Percentiles rank a stretch among this genome's conserved stretches.
These are phyloP conservation scores for Polygonum aviculare DNA, from an alignment of 148 eudicot species.

Conservation along the genomic window DNA sequence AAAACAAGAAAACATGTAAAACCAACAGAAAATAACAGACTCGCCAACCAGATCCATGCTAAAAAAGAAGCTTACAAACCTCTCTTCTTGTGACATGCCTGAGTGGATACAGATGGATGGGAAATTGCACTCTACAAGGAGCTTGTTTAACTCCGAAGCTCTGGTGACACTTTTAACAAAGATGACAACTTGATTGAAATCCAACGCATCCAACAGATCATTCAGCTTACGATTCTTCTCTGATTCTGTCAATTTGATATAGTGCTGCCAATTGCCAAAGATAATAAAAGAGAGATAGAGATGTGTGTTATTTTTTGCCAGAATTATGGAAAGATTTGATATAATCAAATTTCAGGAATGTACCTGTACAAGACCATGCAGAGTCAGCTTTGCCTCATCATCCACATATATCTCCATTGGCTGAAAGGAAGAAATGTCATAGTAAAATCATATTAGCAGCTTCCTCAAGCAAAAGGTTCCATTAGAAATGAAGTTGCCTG, in stretches of 20 bases:
- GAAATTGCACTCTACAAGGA: conserved; percentile 93
- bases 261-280: conserved; percentile 46
- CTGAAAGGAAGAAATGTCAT: conserved; percentile 80
- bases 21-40: background rate
- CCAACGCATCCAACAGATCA: conserved; percentile 94
- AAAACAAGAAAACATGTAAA: no score
- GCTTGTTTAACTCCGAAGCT: conserved; percentile 89
- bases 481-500: conserved; percentile 63
- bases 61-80: conserved; percentile 28
- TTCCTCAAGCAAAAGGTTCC: conserved; percentile 60
- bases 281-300: background rate
- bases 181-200: conserved; percentile 93
- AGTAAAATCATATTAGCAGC: conserved; percentile 68
- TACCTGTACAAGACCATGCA: conserved; percentile 99
- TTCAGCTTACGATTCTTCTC: conserved; percentile 96
- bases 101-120: conserved; percentile 98
- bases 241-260: conserved; percentile 76
- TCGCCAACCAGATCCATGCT: background rate
- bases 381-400: conserved; percentile 95
- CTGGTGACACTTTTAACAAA: conserved; percentile 91
- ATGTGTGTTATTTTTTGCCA: background rate
- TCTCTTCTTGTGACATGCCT: conserved; percentile 98
- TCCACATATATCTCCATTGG: conserved; percentile 99
- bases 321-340: background rate
- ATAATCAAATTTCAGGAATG: background rate